Conservation (phyloP, 768 basidiomycete species). For the Stropharia rugosoannulata region DNA sequence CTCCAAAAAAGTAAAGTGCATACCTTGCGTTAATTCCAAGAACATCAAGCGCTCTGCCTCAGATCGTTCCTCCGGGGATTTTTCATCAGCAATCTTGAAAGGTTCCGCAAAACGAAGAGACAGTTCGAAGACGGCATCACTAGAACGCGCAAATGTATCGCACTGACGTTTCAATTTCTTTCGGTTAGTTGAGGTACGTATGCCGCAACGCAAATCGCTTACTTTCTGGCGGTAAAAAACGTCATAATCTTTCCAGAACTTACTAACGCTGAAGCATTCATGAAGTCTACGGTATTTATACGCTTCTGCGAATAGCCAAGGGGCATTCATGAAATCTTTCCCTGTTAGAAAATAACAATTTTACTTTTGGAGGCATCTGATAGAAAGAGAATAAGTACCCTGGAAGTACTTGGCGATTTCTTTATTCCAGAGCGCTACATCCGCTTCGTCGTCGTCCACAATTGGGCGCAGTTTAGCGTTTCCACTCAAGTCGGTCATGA, state of each 20-base stretch:
- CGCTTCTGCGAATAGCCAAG: slow-evolving; percentile 95
- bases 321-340: slow-evolving; percentile 88
- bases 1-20: background rate
- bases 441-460: slow-evolving; percentile 87
- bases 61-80: slow-evolving; percentile 51
- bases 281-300: slow-evolving; percentile 91
- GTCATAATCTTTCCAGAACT: slow-evolving; percentile 88
- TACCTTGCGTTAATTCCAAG: slow-evolving; percentile 88
- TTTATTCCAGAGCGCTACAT: slow-evolving; percentile 96
- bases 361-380: slow-evolving; percentile 6
- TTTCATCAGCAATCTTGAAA: slow-evolving; percentile 57
- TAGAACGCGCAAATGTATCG: slow-evolving; percentile 92
- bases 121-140: slow-evolving; percentile 91
- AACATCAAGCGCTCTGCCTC: slow-evolving; percentile 87
- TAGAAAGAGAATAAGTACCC: slow-evolving; percentile 41
- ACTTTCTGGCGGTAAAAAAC: slow-evolving; percentile 95
- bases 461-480: slow-evolving; percentile 87
- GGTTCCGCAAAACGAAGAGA: slow-evolving; percentile 90
- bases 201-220: background rate
- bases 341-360: slow-evolving; percentile 10
- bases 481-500: slow-evolving; percentile 84
- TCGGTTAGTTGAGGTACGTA: background rate
- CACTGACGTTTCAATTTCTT: slow-evolving; percentile 46
- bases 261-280: slow-evolving; percentile 91
- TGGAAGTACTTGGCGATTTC: slow-evolving; percentile 94